A percentile compares a stretch with the other conserved stretches of the same genome.
phyloP scores from a whole-genome alignment of 2,329 filamentous ascomycete species.

The Aspergillus flavus region DNA sequence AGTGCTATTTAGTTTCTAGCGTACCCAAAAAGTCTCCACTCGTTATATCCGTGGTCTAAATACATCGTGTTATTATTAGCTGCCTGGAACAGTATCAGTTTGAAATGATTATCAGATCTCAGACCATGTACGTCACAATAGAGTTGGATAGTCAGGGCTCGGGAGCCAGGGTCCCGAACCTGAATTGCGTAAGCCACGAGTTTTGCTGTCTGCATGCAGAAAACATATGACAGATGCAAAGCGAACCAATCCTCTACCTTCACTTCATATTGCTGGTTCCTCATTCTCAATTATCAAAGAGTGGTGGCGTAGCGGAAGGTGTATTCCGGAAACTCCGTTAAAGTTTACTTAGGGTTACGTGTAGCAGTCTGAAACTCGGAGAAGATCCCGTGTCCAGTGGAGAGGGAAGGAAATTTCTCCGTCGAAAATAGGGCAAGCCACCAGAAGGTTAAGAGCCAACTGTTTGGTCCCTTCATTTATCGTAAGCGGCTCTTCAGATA shows the following conservation, averaged over 20 bases:
- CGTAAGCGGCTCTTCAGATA: background rate
- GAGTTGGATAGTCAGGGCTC: background rate
- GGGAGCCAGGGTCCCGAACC: background rate
- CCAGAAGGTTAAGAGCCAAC: background rate
- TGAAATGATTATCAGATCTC: background rate
- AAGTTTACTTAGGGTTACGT: background rate
- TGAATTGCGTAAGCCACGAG: background rate
- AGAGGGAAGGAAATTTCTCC: background rate
- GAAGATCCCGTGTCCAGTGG: background rate
- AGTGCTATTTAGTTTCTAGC: background rate
- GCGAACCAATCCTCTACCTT: background rate
- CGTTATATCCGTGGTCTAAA: too few species aligned
- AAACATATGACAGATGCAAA: background rate
- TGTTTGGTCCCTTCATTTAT: background rate
- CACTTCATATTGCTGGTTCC: background rate
- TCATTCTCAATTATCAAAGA: background rate
- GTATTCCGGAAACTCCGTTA: background rate
- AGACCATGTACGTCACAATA: background rate
- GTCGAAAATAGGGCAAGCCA: background rate
- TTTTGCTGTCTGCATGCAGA: background rate
- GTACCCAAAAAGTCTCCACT: too few species aligned
- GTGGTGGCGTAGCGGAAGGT: background rate
- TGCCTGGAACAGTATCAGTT: background rate
- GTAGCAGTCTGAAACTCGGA: conserved; percentile 2
- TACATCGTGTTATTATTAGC: background rate